Evolutionary conservation across 106 monocot genomes (phyloP), one percentile per base, ranked within the genome.

Genomic region (Narthecium ossifragum): DNA sequence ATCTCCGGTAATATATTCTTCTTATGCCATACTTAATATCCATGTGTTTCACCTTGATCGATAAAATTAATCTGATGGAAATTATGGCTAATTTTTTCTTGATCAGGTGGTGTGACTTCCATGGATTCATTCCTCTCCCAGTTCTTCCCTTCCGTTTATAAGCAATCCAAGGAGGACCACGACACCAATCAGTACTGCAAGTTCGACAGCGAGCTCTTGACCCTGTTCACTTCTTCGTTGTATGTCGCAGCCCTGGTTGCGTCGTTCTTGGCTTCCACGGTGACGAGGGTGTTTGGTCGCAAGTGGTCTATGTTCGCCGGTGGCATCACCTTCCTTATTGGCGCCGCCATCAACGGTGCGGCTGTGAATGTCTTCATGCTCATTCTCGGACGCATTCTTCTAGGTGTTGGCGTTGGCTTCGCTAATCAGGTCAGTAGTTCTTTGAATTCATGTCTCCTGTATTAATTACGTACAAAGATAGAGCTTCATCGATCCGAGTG

Each of bases 181-280:
- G 23, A 23, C 49, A 49, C 23, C 1, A 54, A 54, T 49, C 59
- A 31, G 32, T 71, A 51, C 37, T 61, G 54, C 34, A 51, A 46
- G 34, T 62, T 54, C 34, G 46, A 71, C 11, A 46, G 46, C 31
- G 28, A 70, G 32, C 23, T 27, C 0, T 52, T 57, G 0, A 60
- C 53, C 29, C 9, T 17, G 17, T 66, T 66, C 45, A 66, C 66
- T 18, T 55, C 66, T 13, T 41, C 66, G 23, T 22, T 49, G 4
- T 24, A 49, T 6, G 2, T 49, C 4, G 49, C 49, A 9, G 49
- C 18, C 2, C 21, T 49, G 22, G 23, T 49, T 8, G 18, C 49
- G 4, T 49, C 49, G 9, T 49, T 24, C 43, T 43, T 43, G 2
- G 43, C 43, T 4, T 17, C 17, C 43, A 43, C 10, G 1, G 43